Conservation (phyloP, 495 filamentous ascomycete species). For the Talaromyces liani region DNA sequence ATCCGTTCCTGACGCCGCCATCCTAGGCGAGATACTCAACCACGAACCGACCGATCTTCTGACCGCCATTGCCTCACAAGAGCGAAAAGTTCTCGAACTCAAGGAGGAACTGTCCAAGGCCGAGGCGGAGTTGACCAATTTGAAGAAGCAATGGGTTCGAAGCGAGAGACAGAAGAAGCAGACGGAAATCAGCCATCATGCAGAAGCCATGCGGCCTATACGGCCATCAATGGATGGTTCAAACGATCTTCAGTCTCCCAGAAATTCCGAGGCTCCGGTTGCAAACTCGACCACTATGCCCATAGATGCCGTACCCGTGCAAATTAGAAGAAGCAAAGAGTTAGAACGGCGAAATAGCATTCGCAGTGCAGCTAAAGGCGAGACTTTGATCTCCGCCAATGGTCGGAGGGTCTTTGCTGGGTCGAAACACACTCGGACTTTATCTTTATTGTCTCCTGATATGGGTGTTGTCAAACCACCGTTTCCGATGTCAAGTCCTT, state of each 20-base stretch:
- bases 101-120: conserved; percentile 79
- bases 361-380: conserved; percentile 16
- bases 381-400: conserved; percentile 31
- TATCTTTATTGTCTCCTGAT: conserved; percentile 76
- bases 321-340: conserved; percentile 36
- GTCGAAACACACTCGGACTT: conserved; percentile 65
- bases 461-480: conserved; percentile 25
- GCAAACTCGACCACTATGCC: conserved; percentile 14
- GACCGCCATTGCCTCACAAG: conserved; percentile 83
- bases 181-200: conserved; percentile 48
- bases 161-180: conserved; percentile 75
- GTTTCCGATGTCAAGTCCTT: conserved; percentile 13
- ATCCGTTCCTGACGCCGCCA: conserved; percentile 33
- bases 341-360: conserved; percentile 43
- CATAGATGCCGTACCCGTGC: conserved; percentile 24
- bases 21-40: conserved; percentile 25
- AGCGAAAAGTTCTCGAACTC: conserved; percentile 86
- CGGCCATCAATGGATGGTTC: conserved; percentile 30
- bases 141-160: conserved; percentile 77
- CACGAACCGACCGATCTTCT: conserved; percentile 69
- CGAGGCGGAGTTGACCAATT: conserved; percentile 62
- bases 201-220: conserved; percentile 52
- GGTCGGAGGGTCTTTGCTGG: conserved; percentile 59
- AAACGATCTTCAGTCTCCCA: conserved; percentile 17
- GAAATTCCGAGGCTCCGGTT: conserved; percentile 9